Base-by-base conservation (phyloP, 1,139 yeast genomes). In the Kluyveromyces sp. region DNA sequence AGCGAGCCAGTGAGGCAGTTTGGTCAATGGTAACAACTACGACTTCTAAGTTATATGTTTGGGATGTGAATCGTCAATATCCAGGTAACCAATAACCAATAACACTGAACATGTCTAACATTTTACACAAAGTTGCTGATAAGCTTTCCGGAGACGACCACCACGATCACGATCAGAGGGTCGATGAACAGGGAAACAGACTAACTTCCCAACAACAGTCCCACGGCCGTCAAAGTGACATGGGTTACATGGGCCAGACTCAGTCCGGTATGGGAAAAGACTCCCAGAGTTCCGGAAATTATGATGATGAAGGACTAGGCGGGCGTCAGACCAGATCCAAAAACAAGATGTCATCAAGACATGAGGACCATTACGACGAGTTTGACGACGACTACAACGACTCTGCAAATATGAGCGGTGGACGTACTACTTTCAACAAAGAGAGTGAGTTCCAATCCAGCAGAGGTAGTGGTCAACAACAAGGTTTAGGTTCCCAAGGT, bases 121-220 rank as follows among this genome's bases (percentile, higher is more conserved):
- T 58, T 43, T 41, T 57, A 22, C 56, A 58, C 46, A 57, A 57
- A 40, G 45, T 58, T 26, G 44, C 59, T 9, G 61, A 56, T 25
- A 57, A 56, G 39, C 36, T 57, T 17, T 41, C 52, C 28, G 52
- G 52, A 28, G 47, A 52, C 40, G 51, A 47, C 16, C 46, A 50
- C 29, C 41, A 50, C 17, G 46, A 42, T 26, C 18, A 25, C 19
- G 46, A 42, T 29, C 18, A 25, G 41, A 34, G 39, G 39, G 41
- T 41, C 19, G 45, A 43, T 33, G 44, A 45, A 18, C 45, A 36
- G 19, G 47, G 46, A 3, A 45, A 44, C 46, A 19, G 34, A 9
- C 19, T 36, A 18, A 34, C 33, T n/a, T 25, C 48, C 17, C 53
- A 48, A 36, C 48, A 39, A 13, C 36, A 36, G 6, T 34, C 43